A percentile compares a stretch with the other conserved stretches of the same genome.
phyloP scores from a whole-genome alignment of 768 basidiomycete species.

The Phylloporus sp. region DNA sequence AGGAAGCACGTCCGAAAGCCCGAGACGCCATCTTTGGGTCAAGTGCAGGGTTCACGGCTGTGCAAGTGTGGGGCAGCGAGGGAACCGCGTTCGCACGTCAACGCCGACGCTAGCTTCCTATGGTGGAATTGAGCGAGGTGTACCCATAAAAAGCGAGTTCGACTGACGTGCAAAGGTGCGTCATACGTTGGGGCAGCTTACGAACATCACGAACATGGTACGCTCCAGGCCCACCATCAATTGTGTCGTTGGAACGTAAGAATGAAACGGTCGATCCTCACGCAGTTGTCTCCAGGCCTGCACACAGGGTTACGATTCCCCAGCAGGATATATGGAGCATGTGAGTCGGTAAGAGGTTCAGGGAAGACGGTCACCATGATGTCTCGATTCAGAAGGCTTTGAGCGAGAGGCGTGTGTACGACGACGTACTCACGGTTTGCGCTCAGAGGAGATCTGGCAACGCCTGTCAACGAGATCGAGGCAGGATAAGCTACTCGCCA shows the following conservation, averaged over 20 bases:
- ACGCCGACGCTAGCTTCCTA: background rate
- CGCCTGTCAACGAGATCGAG: constrained; percentile 5
- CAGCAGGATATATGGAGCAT: background rate
- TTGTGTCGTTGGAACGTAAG: constrained; percentile 7
- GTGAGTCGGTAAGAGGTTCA: background rate
- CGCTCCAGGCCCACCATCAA: background rate
- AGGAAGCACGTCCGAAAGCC: too few species aligned
- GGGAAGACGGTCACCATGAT: constrained; percentile 8
- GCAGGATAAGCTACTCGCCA: background rate
- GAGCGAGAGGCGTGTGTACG: background rate
- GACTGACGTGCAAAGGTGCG: constrained; percentile 1
- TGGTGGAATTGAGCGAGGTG: background rate
- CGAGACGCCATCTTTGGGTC: too few species aligned
- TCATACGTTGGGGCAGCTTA: background rate
- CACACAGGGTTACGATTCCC: background rate
- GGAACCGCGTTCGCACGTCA: constrained; percentile 11
- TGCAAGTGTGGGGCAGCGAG: constrained; percentile 18
- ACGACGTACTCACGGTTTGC: background rate
- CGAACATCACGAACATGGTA: background rate
- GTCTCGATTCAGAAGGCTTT: background rate
- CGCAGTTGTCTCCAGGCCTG: background rate
- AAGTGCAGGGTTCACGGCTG: constrained; percentile 4
- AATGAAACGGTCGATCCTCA: background rate
- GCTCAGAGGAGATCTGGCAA: background rate
- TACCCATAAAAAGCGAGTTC: constrained; percentile 1